A percentile compares a stretch with the other conserved stretches of the same genome.
Conservation (phyloP, 1,139 yeast genomes). For the Maudiozyma humilis region DNA sequence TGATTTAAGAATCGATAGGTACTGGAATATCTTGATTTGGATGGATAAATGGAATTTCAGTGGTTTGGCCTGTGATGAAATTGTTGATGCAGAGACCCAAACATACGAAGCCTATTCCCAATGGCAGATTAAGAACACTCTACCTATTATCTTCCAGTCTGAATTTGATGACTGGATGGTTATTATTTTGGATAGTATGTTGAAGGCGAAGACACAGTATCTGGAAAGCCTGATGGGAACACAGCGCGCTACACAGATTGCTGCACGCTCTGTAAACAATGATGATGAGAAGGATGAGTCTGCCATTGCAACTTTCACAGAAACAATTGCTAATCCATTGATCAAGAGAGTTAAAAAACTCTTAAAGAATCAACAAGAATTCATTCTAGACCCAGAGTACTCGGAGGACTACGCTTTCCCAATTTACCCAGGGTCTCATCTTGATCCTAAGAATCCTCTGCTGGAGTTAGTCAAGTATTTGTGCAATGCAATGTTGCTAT, state of each 20-base stretch:
- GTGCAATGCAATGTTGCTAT: constrained; percentile 64
- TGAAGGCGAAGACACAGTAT: constrained; percentile 42
- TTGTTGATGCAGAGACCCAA: constrained; percentile 51
- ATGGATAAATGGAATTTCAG: constrained; percentile 88
- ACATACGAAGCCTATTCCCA: constrained; percentile 51
- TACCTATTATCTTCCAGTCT: constrained; percentile 66
- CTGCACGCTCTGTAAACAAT: constrained; percentile 42
- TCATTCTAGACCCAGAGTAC: constrained; percentile 58
- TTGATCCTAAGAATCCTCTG: constrained; percentile 58
- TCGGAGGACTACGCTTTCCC: constrained; percentile 66
- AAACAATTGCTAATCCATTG: constrained; percentile 52
- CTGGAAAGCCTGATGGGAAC: constrained; percentile 39
- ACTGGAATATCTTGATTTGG: constrained; percentile 92
- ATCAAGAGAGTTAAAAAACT: constrained; percentile 59
- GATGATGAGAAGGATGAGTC: constrained; percentile 35
- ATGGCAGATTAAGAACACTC: constrained; percentile 74
- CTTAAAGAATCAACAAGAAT: constrained; percentile 61
- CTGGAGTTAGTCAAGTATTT: constrained; percentile 70
- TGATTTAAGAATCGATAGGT: constrained; percentile 63
- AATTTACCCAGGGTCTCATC: constrained; percentile 58
- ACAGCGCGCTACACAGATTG: constrained; percentile 60
- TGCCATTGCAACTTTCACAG: constrained; percentile 36
- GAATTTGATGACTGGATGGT: constrained; percentile 87
- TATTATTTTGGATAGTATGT: constrained; percentile 64
- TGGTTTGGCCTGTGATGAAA: constrained; percentile 65